phyloP scores from a whole-genome alignment of 306 rosid genomes.

The Vigna angularis region DNA sequence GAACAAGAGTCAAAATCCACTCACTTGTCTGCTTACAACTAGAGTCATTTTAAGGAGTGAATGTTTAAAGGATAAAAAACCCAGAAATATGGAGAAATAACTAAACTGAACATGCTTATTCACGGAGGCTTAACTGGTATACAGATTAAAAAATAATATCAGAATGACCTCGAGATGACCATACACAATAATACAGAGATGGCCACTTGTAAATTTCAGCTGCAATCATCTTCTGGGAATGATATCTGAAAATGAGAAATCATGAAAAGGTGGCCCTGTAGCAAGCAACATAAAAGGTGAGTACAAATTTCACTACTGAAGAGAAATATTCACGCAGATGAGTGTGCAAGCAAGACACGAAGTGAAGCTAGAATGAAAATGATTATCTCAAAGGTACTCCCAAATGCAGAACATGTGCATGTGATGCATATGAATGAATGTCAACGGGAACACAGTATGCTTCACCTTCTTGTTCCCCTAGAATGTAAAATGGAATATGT shows the following conservation, averaged over 20 bases:
- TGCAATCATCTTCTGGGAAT: slow-evolving; percentile 62
- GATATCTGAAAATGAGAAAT: slow-evolving; percentile 82
- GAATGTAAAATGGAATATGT: slow-evolving; percentile 90
- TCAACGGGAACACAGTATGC: slow-evolving; percentile 23
- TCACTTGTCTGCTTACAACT: neutral
- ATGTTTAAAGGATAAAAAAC: neutral
- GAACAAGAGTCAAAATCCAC: neutral
- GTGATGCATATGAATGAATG: slow-evolving; percentile 21
- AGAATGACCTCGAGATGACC: slow-evolving; percentile 8
- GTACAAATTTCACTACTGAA: slow-evolving; percentile 6
- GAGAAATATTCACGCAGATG: neutral
- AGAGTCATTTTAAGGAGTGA: neutral
- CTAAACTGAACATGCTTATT: neutral
- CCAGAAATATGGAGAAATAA: neutral
- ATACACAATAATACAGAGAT: neutral
- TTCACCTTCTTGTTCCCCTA: slow-evolving; percentile 83
- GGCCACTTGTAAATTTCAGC: slow-evolving; percentile 14
- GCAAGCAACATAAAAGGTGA: slow-evolving; percentile 38
- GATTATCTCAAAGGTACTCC: neutral
- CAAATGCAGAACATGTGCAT: neutral
- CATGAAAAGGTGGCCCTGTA: slow-evolving; percentile 93
- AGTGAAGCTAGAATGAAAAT: slow-evolving; percentile 14
- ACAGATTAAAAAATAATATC: neutral
- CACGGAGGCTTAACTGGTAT: slow-evolving; percentile 11
- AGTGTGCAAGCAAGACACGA: neutral